Evolutionary conservation across 441 rosid species (phyloP), one percentile per base, ranked within the genome.

Genomic region (Erysimum pusillum): DNA sequence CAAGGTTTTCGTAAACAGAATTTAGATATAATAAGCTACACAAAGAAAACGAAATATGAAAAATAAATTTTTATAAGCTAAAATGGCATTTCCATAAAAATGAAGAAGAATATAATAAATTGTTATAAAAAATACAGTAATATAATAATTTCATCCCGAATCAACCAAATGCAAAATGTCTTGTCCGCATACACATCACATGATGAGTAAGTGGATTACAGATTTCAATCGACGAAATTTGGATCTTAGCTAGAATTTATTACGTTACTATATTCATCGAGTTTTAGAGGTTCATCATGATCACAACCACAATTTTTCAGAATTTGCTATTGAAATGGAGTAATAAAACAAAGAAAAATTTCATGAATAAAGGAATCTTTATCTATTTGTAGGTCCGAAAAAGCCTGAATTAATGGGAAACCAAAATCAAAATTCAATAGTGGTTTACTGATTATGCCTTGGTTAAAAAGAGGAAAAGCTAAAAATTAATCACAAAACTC

Each of bases 201-300:
- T n/a, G n/a, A 71, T 76, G 80, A 63, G 22, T 22, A 52, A 64
- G 80, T 77, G 80, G 80, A 64, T 56, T 71, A 77, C 71, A 77
- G 80, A 63, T 71, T 76, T 60, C 76, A 70, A 70, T 25, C 10
- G 20, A 56, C 0, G 41, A 42, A 34, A 44, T 13, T 67, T 71
- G 67, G 71, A 59, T 58, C 18, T 35, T 59, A 72, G 77, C 76
- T 66, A 72, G 44, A 59, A 58, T 18, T 71, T 65, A 71, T 77
- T 56, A 64, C 56, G 14, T 71, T 63, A 2, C 71, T 38, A 63
- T 70, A 45, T 57, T 28, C 14, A 64, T 38, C 42, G 39, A 77
- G 12, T 56, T 64, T 34, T 3, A 71, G 67, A 71, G 13, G 15
- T 38, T 45, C 32, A 44, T 62, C 3, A n/a, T n/a, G n/a, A 44